Evolutionary conservation across 768 basidiomycete genomes (phyloP).

Genomic region (Tubosaeta sp.): DNA sequence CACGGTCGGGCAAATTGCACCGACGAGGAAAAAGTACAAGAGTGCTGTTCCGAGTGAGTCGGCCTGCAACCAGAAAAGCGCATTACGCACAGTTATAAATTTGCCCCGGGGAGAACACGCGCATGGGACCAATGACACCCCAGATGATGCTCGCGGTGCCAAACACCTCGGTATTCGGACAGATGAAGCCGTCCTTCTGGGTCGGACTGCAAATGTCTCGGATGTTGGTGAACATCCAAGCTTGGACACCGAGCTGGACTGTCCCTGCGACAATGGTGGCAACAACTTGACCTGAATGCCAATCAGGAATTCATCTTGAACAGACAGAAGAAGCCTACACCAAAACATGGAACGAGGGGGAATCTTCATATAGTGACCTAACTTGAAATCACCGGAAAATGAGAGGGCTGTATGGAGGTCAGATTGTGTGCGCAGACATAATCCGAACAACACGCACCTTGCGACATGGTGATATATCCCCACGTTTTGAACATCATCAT

Average conservation of each 20-base stretch:
- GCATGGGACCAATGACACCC: constrained; percentile 76
- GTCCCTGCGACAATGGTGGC: constrained; percentile 62
- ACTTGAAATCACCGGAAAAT: neutral
- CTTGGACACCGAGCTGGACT: constrained; percentile 61
- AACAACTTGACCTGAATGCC: constrained; percentile 45
- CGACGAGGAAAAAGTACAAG: constrained; percentile 77
- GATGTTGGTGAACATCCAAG: constrained; percentile 53
- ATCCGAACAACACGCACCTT: constrained; percentile 21
- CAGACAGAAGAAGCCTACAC: constrained; percentile 23
- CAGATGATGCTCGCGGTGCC: constrained; percentile 77
- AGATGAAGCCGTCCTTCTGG: constrained; percentile 55
- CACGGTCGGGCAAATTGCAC: constrained; percentile 55
- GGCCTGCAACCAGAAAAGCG: neutral
- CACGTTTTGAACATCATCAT: constrained; percentile 81
- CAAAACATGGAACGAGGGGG: constrained; percentile 49
- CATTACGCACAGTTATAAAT: constrained; percentile 44
- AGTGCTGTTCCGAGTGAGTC: constrained; percentile 31
- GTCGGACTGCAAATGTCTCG: constrained; percentile 28
- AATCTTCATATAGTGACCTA: constrained; percentile 1
- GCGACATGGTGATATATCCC: constrained; percentile 61
- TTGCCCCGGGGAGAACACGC: constrained; percentile 65
- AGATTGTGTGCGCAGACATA: neutral
- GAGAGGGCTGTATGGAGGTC: neutral
- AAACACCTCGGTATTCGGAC: constrained; percentile 67
- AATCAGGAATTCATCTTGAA: neutral